A percentile compares a stretch with the other conserved stretches of the same genome.
Evolutionary conservation across 2,329 filamentous ascomycete genomes (phyloP).

Genomic region (Claviceps fusiformis): DNA sequence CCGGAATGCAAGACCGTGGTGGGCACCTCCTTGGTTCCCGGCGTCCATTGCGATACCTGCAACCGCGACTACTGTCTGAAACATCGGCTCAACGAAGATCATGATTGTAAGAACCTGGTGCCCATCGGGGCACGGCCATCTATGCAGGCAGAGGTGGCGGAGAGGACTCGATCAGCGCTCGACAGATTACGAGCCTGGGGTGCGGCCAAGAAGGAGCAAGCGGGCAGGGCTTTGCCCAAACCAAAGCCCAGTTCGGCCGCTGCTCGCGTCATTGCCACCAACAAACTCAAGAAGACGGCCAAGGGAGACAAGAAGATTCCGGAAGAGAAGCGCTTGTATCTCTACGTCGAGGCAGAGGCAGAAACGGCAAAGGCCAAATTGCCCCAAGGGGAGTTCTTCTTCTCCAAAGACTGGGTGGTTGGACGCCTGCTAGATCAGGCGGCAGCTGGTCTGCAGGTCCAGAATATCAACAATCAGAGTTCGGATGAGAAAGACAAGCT

Average conservation of each 20-base stretch:
- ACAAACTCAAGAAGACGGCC: constrained; percentile 69
- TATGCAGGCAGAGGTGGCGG: constrained; percentile 32
- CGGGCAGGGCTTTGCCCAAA: constrained; percentile 45
- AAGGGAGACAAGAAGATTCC: constrained; percentile 81
- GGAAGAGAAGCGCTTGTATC: constrained; percentile 72
- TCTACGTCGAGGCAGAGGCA: constrained; percentile 81
- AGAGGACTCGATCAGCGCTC: constrained; percentile 61
- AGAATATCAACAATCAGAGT: constrained; percentile 72
- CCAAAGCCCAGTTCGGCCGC: constrained; percentile 50
- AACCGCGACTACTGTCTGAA: constrained; percentile 65
- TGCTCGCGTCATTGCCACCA: constrained; percentile 54
- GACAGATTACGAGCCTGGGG: constrained; percentile 71
- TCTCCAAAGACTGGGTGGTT: constrained; percentile 76
- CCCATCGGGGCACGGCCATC: constrained; percentile 35
- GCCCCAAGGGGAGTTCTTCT: constrained; percentile 71
- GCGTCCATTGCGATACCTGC: constrained; percentile 58
- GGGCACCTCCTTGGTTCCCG: constrained; percentile 52
- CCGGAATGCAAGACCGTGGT: constrained; percentile 56
- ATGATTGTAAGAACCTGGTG: constrained; percentile 69
- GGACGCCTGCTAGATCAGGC: constrained; percentile 70
- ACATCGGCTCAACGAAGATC: constrained; percentile 65
- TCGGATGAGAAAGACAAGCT: constrained; percentile 66
- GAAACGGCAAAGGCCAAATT: constrained; percentile 74
- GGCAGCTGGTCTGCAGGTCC: constrained; percentile 61
- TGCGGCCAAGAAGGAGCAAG: constrained; percentile 52